These are phyloP conservation scores for Porphyridium purpureum DNA, from an alignment of 23 red algal species.

Conservation along the genomic window DNA sequence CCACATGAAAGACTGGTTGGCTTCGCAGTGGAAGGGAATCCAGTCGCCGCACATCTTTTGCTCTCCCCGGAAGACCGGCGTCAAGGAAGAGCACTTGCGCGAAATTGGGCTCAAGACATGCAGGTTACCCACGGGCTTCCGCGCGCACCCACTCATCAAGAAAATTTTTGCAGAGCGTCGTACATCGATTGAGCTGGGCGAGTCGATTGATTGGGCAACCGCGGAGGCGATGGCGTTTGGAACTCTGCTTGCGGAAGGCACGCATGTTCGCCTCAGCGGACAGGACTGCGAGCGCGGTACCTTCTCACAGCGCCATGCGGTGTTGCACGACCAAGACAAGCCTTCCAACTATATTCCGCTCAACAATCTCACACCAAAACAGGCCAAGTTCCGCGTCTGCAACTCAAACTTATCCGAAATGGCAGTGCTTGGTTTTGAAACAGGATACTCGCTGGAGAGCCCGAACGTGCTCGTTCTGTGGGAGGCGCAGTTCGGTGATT, in stretches of 20 bases:
- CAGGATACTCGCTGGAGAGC: conserved; percentile 87
- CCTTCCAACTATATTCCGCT: conserved; percentile 46
- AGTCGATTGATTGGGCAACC: conserved; percentile 85
- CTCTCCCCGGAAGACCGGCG: conserved; percentile 50
- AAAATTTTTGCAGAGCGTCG: conserved; percentile 64
- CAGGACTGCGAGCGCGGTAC: conserved; percentile 98
- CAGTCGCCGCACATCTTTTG: conserved; percentile 51
- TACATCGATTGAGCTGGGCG: conserved; percentile 58
- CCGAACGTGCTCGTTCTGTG: conserved; percentile 84
- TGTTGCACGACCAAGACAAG: conserved; percentile 72
- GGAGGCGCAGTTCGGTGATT: conserved; percentile 99
- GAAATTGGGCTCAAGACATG: conserved; percentile 8
- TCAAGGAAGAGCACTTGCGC: conserved; percentile 42
- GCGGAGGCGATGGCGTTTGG: conserved; percentile 90
- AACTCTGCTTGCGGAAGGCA: conserved; percentile 66
- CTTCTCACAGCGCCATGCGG: conserved; percentile 90
- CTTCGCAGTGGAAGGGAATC: conserved; percentile 89
- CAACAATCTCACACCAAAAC: conserved; percentile 53
- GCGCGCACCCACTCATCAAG: conserved; percentile 58
- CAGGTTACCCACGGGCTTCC: not conserved
- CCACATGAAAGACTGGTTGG: conserved; percentile 71
- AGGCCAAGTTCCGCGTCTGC: conserved; percentile 68
- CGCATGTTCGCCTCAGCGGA: conserved; percentile 69
- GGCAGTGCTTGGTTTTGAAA: conserved; percentile 95
- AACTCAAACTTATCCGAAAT: conserved; percentile 96